Conservation (phyloP, 805 yeast species). For the Candida sithepensis region DNA sequence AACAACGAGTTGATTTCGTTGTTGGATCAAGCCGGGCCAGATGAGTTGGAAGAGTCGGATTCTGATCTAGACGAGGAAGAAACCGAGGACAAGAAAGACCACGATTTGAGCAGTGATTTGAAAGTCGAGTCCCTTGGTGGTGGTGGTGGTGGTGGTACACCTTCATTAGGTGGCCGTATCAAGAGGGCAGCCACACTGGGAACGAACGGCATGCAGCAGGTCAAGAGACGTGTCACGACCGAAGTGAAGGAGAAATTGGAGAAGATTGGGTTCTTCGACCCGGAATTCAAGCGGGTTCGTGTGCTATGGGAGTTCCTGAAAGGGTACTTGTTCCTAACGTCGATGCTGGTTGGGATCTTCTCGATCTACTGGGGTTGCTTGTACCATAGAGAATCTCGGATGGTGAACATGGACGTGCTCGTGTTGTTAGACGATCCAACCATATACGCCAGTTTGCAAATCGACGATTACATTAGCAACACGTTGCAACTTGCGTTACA, state of each 20-base stretch:
- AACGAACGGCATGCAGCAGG: conserved; percentile 6
- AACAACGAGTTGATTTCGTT: conserved; percentile 18
- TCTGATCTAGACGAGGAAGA: neutral
- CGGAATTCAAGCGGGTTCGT: conserved; percentile 16
- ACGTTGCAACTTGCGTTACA: conserved; percentile 21
- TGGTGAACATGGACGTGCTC: conserved; percentile 31
- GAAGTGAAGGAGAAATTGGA: conserved; percentile 17
- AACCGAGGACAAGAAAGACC: neutral
- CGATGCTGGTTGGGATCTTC: conserved; percentile 33
- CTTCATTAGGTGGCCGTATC: too few species aligned
- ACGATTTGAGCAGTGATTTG: neutral
- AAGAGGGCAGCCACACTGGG: neutral
- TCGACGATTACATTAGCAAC: conserved; percentile 30
- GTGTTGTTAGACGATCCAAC: conserved; percentile 27
- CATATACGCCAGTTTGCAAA: conserved; percentile 7
- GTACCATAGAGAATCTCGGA: conserved; percentile 27
- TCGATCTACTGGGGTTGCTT: conserved; percentile 43
- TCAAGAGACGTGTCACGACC: conserved; percentile 15
- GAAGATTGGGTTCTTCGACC: conserved; percentile 27
- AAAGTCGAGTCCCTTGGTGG: too few species aligned
- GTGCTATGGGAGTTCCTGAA: conserved; percentile 16
- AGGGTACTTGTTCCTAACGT: conserved; percentile 30
- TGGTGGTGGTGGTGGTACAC: too few species aligned
- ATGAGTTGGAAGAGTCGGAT: neutral
- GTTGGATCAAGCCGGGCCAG: conserved; percentile 8